Evolutionary conservation across 2,329 filamentous ascomycete species (phyloP).

Genomic region (Claviceps purpurea): DNA sequence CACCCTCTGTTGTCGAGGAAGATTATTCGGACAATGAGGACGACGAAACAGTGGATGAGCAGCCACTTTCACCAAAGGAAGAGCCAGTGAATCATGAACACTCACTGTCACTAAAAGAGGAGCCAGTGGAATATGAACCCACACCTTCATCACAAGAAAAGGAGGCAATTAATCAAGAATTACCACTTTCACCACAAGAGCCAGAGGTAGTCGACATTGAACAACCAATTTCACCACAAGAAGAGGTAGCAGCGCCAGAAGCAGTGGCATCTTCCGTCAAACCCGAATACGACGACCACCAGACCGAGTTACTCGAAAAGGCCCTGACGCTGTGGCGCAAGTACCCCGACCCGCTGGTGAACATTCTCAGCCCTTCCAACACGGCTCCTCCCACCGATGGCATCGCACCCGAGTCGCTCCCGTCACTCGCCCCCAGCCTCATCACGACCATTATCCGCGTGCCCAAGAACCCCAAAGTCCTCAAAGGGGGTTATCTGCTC

Average conservation of each 20-base stretch:
- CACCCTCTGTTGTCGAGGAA: slow-evolving; percentile 20
- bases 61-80: too few species aligned
- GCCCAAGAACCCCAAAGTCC: slow-evolving; percentile 64
- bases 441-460: slow-evolving; percentile 65
- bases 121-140: not conserved
- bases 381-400: slow-evolving; percentile 59
- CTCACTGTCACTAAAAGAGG: too few species aligned
- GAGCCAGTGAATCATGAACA: too few species aligned
- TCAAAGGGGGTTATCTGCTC: slow-evolving; percentile 81
- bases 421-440: slow-evolving; percentile 48
- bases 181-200: too few species aligned
- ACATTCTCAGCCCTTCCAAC: slow-evolving; percentile 45
- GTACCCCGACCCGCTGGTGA: slow-evolving; percentile 41
- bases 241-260: not conserved
- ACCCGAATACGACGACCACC: slow-evolving; percentile 30
- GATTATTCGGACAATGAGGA: slow-evolving; percentile 10
- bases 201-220: not conserved
- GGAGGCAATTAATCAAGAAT: too few species aligned
- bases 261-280: not conserved
- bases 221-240: not conserved
- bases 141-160: too few species aligned
- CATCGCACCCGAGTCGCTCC: slow-evolving; percentile 30
- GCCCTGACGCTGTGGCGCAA: slow-evolving; percentile 53
- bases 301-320: slow-evolving; percentile 36
- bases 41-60: not conserved